These are phyloP conservation scores for Heritiera littoralis DNA, from an alignment of 345 rosid species.

Conservation along the genomic window DNA sequence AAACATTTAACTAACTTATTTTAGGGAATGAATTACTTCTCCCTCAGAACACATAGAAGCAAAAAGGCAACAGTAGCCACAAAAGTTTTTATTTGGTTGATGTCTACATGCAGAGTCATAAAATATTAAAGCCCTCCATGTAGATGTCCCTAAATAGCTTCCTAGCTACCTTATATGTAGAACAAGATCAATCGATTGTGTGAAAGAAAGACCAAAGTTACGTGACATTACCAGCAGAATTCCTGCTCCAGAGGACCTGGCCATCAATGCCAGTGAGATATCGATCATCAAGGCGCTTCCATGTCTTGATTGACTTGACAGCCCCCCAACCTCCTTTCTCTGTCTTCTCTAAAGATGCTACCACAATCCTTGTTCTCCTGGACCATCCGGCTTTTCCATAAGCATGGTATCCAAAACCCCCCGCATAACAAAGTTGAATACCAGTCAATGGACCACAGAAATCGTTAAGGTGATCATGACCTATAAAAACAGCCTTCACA, in stretches of 20 bases:
- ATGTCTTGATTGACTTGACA: slow-evolving; percentile 74
- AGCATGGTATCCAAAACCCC: slow-evolving; percentile 96
- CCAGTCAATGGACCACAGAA: slow-evolving; percentile 69
- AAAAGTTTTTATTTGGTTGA: neutral
- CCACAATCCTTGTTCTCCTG: slow-evolving; percentile 77
- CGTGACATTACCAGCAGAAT: slow-evolving; percentile 34
- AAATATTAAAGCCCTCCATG: neutral
- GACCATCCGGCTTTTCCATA: slow-evolving; percentile 92
- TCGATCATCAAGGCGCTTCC: slow-evolving; percentile 90
- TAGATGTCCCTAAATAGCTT: neutral
- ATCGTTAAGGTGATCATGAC: slow-evolving; percentile 89
- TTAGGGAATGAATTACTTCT: neutral
- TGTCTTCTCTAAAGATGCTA: slow-evolving; percentile 66
- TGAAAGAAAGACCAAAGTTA: neutral
- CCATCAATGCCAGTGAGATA: slow-evolving; percentile 57
- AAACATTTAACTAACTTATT: neutral
- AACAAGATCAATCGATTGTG: neutral
- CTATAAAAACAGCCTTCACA: slow-evolving; percentile 81
- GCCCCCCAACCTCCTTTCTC: slow-evolving; percentile 61
- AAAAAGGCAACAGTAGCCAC: neutral
- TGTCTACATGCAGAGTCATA: neutral
- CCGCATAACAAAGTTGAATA: slow-evolving; percentile 86
- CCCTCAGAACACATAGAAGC: neutral
- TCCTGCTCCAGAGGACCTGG: slow-evolving; percentile 78
- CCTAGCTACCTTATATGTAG: neutral